phyloP scores from a whole-genome alignment of 176 grass and related monocot species.

The Bothriochloa decipiens region DNA sequence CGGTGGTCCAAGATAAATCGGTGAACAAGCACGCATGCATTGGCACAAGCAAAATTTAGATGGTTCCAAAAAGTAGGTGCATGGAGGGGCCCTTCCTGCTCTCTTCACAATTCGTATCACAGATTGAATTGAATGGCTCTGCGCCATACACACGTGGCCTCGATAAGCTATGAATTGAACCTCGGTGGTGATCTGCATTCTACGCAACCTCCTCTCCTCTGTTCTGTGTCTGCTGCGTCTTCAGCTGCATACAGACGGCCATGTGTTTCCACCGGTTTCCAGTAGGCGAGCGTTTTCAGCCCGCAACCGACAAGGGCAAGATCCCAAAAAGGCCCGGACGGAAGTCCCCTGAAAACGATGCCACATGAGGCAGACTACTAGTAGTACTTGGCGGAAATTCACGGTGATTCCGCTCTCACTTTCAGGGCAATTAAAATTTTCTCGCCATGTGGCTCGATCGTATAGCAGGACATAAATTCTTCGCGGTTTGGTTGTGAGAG shows the following conservation, averaged over 20 bases:
- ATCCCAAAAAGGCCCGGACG: not conserved
- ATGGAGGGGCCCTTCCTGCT: not conserved
- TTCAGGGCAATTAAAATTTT: not conserved
- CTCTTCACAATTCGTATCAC: not conserved
- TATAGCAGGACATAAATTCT: not conserved
- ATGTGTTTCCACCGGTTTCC: slow-evolving; percentile 6
- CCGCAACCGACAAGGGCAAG: slow-evolving; percentile 39
- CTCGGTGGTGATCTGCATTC: not conserved
- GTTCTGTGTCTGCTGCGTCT: not conserved
- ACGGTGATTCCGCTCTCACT: slow-evolving; percentile 37
- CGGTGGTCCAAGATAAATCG: not conserved
- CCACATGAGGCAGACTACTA: not conserved
- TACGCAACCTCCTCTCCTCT: slow-evolving; percentile 23
- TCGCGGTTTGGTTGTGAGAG: not conserved
- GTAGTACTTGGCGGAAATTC: not conserved
- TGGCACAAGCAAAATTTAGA: not conserved
- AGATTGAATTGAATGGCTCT: not conserved
- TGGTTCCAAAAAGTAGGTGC: not conserved
- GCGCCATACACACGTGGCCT: not conserved
- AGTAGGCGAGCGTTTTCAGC: slow-evolving; percentile 36
- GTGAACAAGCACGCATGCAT: not conserved
- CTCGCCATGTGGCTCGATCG: not conserved
- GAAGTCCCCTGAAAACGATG: slow-evolving; percentile 21
- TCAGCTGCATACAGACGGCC: not conserved
- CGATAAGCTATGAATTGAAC: no score